phyloP scores from a whole-genome alignment of 1,284 basidiomycete species.

The Coniophora puteana region DNA sequence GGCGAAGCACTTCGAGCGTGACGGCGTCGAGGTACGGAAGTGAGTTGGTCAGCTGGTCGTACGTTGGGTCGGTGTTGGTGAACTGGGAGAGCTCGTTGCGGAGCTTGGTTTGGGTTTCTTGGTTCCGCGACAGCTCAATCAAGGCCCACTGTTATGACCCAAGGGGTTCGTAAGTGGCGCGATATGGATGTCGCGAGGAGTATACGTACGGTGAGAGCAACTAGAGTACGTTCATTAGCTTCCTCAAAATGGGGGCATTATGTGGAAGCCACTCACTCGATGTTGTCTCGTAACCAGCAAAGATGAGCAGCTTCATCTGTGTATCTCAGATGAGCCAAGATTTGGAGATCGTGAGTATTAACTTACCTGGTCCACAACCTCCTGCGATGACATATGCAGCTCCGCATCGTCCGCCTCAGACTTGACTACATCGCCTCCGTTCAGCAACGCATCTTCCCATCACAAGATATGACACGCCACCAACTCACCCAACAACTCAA shows the following conservation, averaged over 20 bases:
- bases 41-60: conserved; percentile 27
- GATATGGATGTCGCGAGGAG: neutral
- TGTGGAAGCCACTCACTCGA: conserved; percentile 28
- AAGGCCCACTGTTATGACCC: conserved; percentile 21
- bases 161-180: neutral
- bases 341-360: neutral
- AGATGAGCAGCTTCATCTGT: conserved; percentile 33
- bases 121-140: conserved; percentile 16
- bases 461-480: neutral
- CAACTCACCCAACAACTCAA: conserved; percentile 48
- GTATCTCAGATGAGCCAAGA: neutral
- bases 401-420: conserved; percentile 39
- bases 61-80: conserved; percentile 26
- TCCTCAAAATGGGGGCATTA: conserved; percentile 9
- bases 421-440: conserved; percentile 39
- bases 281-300: conserved; percentile 43
- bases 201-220: neutral
- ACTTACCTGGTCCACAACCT: conserved; percentile 56
- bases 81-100: conserved; percentile 35
- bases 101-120: conserved; percentile 34
- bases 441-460: neutral
- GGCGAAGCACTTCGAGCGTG: conserved; percentile 21
- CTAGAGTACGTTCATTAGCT: conserved; percentile 15
- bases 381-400: conserved; percentile 34
- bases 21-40: conserved; percentile 34